These are phyloP conservation scores for Sphagnum fallax DNA, from an alignment of 228 moss, liverwort and hornwort genomes.

Conservation along the genomic window DNA sequence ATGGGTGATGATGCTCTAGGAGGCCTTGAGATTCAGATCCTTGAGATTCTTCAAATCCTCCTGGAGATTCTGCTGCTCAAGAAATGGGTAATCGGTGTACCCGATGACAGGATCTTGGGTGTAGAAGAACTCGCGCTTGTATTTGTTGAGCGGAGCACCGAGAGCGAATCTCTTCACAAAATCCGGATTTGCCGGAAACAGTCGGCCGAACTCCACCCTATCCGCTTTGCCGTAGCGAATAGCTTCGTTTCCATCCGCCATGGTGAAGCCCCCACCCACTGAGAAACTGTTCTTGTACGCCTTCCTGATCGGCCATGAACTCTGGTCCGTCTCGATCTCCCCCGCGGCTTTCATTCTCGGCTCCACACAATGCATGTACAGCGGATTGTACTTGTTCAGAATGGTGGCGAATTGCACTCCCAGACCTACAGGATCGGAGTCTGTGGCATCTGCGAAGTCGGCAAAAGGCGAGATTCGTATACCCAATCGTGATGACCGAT, in stretches of 20 bases:
- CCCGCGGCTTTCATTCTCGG: slow-evolving; percentile 19
- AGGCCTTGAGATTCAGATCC: too few species aligned
- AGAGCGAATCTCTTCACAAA: slow-evolving; percentile 31
- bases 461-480: slow-evolving; percentile 52
- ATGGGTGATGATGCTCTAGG: too few species aligned
- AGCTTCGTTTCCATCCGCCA: slow-evolving; percentile 30
- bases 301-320: slow-evolving; percentile 12
- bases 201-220: slow-evolving; percentile 39
- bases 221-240: slow-evolving; percentile 51
- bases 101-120: slow-evolving; percentile 30
- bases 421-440: slow-evolving; percentile 21
- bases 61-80: background rate
- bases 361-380: slow-evolving; percentile 49
- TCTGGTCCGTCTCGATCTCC: slow-evolving; percentile 11
- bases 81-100: slow-evolving; percentile 62
- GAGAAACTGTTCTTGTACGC: slow-evolving; percentile 20
- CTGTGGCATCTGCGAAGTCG: slow-evolving; percentile 20
- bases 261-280: slow-evolving; percentile 35
- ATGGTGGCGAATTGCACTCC: slow-evolving; percentile 14
- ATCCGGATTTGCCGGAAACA: slow-evolving; percentile 64
- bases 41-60: too few species aligned
- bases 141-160: slow-evolving; percentile 31
- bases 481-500: slow-evolving; percentile 31
- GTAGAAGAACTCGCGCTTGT: slow-evolving; percentile 26
- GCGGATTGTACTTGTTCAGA: slow-evolving; percentile 27